Percentiles rank a stretch among this genome's conserved stretches.
Conservation (phyloP, 2,329 filamentous ascomycete genomes). For the Elsinoe ampelina region DNA sequence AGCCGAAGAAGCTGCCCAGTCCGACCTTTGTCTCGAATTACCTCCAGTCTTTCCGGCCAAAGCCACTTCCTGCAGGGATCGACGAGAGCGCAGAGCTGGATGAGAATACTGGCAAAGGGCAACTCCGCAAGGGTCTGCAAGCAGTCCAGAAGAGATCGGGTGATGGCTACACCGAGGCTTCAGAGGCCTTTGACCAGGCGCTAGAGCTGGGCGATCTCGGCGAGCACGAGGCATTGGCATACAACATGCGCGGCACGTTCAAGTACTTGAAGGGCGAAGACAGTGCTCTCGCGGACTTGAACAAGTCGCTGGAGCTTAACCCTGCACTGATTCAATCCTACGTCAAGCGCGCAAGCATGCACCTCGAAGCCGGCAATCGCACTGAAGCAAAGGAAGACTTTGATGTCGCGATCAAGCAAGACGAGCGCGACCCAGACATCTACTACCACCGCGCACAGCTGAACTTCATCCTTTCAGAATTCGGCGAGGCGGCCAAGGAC, state of each 20-base stretch:
- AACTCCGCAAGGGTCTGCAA: conserved; percentile 73
- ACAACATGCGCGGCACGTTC: conserved; percentile 96
- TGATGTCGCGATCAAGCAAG: conserved; percentile 71
- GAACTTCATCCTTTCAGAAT: conserved; percentile 94
- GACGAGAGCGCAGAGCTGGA: conserved; percentile 71
- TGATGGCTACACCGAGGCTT: conserved; percentile 84
- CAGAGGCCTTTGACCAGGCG: conserved; percentile 76
- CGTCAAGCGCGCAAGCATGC: conserved; percentile 98
- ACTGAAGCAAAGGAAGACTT: conserved; percentile 86
- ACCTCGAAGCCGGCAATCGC: conserved; percentile 81
- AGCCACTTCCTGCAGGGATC: conserved; percentile 68
- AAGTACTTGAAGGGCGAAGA: conserved; percentile 82
- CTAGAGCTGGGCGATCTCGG: conserved; percentile 71
- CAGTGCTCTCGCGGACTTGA: conserved; percentile 72
- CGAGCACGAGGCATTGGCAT: conserved; percentile 78
- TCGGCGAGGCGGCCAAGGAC: conserved; percentile 88
- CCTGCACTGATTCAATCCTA: conserved; percentile 87
- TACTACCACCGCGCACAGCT: conserved; percentile 98
- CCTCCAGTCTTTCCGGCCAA: conserved; percentile 90
- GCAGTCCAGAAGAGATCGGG: conserved; percentile 78
- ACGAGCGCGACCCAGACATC: conserved; percentile 85
- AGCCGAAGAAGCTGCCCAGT: conserved; percentile 80
- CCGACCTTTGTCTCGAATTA: conserved; percentile 98
- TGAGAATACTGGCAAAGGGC: conserved; percentile 70
- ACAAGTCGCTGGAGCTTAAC: conserved; percentile 86